Base-by-base conservation (phyloP, 225 moss, liverwort and hornwort species). In the Antitrichia curtipendula region DNA sequence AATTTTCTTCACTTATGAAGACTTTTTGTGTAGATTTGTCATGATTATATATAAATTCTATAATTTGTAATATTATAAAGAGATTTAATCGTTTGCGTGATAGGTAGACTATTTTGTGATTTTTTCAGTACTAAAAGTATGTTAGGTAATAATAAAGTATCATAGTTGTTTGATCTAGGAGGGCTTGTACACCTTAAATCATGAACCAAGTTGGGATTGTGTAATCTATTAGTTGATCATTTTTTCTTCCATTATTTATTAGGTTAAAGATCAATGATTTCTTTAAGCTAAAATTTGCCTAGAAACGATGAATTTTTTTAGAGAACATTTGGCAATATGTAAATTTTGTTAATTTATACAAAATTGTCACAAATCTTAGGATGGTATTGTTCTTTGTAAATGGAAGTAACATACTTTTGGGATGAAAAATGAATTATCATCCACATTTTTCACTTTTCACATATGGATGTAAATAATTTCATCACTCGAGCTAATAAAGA, bases 81-180 rank as follows among this genome's bases (percentile, higher is more conserved):
- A 11, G 13, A 40, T 40, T 69, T 69, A 2, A 69, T 40, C n/a
- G n/a, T n/a, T n/a, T 69, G 24, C 14, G 24, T 13, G 2, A 13
- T 69, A 24, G 13, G 8, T 23, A 69, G 40, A 7, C 40, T 69
- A 24, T 40, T 2, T 1, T 69, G 8, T 14, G 8, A 69, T 13
- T 40, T 13, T 40, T 40, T 40, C 40, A 13, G 5, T 24, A 40
- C 8, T 69, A 40, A 13, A 1, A 40, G 40, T 69, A 40, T 24
- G 13, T 13, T 1, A 23, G 3, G 8, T 68, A 38, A 7, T 12
- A 13, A 38, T 68, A 7, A 13, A 23, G 22, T 4, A 23, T 5
- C 4, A 11, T 8, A 38, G 0, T 38, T 68, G 13, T 4, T 13
- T 68, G 23, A 64, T 19, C 0, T 64, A 0, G 1, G 3, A 65